Evolutionary conservation across 257 asterid genomes (phyloP), one percentile per base, ranked within the genome.

Genomic region (Solanum habrochaites): DNA sequence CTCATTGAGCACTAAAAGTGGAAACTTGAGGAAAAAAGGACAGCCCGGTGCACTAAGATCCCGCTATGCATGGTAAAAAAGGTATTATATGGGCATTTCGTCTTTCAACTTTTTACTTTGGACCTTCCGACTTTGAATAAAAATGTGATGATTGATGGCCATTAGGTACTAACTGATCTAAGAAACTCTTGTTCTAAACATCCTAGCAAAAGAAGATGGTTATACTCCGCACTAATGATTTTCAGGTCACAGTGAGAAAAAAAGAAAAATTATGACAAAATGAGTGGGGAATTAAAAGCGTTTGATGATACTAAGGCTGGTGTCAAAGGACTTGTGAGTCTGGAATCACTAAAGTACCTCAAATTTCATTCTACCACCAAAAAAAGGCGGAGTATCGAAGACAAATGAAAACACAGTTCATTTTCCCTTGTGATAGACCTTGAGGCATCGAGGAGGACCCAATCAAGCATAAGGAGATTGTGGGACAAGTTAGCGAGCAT

Each of bases 231-330:
- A 12, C 29, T 14, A 10, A 47, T 67, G 45, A 81, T 64, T 8
- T 13, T 4, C 40, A 89, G 60, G 60, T 52, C 60, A 52, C 60
- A 16, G 60, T 0, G 60, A n/a, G n/a, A n/a, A n/a, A n/a, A n/a
- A n/a, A n/a, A 52, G 81, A 7, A 83, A 10, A 67, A 29, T 12
- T 87, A 87, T 8, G 91, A 93, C 49, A 93, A 93, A 15, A 82
- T 87, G 42, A 75, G 40, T 37, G 93, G n/a, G n/a, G n/a, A 91
- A 43, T 52, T 94, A 39, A 88, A 89, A 87, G 91, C 90, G 2
- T 94, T 94, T 58, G 98, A 95, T n/a, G 94, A 90, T 23, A 90
- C 95, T 0, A 92, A 92, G 87, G 80, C 93, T 1, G 98, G 97
- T 31, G 98, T 93, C 11, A 95, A 94, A 89, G 98, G 98, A 0